phyloP scores from a whole-genome alignment of 2,329 filamentous ascomycete species.

The Colletotrichum tropicale region DNA sequence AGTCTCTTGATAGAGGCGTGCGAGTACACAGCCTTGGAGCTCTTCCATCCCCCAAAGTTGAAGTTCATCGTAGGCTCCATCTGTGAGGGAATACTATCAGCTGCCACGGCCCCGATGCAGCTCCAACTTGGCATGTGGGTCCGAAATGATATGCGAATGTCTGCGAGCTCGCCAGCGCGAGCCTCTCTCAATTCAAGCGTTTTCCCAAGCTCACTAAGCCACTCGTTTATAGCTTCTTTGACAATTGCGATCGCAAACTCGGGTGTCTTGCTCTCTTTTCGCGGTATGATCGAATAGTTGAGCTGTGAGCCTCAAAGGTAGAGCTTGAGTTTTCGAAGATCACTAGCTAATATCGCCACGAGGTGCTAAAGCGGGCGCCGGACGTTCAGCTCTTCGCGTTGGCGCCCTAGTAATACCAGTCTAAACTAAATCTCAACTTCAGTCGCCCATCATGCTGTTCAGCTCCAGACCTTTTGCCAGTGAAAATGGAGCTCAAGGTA shows the following conservation, averaged over 20 bases:
- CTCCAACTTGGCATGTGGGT: background rate
- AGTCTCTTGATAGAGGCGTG: background rate
- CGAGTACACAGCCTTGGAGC: background rate
- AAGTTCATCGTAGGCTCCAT: background rate
- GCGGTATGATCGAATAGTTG: too few species aligned
- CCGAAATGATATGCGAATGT: too few species aligned
- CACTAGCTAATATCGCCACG: background rate
- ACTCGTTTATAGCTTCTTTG: too few species aligned
- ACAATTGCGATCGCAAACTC: too few species aligned
- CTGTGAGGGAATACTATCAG: background rate
- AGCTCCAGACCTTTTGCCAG: background rate
- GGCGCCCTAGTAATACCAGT: background rate
- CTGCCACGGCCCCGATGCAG: background rate
- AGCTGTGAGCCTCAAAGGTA: background rate
- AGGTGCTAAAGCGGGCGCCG: background rate
- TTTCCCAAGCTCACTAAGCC: too few species aligned
- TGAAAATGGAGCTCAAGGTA: accelerated
- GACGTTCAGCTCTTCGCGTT: background rate
- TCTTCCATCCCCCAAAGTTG: background rate
- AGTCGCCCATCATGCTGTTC: background rate
- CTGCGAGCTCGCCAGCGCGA: too few species aligned
- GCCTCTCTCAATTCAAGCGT: too few species aligned
- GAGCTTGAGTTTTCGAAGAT: background rate
- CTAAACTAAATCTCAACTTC: background rate
- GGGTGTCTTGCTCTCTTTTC: too few species aligned